Evolutionary conservation across 257 asterid genomes (phyloP).

Genomic region (Gardenia jasminoides): DNA sequence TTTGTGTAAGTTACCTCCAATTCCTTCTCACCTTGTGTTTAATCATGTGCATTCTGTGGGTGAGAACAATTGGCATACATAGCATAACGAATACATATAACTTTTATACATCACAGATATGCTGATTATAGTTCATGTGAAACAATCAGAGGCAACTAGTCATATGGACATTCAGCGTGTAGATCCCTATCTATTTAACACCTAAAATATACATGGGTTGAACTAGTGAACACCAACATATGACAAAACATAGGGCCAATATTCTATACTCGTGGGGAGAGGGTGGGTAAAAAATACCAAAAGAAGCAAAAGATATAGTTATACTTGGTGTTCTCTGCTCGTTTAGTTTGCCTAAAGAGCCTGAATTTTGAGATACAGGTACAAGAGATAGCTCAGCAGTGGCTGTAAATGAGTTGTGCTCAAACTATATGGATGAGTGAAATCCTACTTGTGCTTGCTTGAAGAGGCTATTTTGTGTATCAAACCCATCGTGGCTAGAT

Average conservation of each 20-base stretch:
- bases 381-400: not conserved
- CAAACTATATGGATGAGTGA: not conserved
- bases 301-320: not conserved
- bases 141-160: too few relatives aligned
- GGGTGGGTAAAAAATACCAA: not conserved
- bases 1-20: too few relatives aligned
- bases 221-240: not conserved
- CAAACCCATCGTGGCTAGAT: not conserved
- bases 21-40: too few relatives aligned
- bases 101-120: too few relatives aligned
- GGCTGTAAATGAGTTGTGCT: not conserved
- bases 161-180: too few relatives aligned
- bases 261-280: not conserved
- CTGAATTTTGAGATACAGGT: not conserved
- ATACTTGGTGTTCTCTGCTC: not conserved
- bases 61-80: too few relatives aligned
- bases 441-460: not conserved
- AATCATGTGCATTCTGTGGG: too few relatives aligned
- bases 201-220: not conserved
- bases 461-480: not conserved
- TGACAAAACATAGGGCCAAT: not conserved
- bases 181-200: too few relatives aligned
- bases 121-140: too few relatives aligned
- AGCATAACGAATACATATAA: too few relatives aligned
- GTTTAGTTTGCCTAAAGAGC: not conserved